Evolutionary conservation across 2,329 filamentous ascomycete species (phyloP).

Genomic region (Orbilia oligospora): DNA sequence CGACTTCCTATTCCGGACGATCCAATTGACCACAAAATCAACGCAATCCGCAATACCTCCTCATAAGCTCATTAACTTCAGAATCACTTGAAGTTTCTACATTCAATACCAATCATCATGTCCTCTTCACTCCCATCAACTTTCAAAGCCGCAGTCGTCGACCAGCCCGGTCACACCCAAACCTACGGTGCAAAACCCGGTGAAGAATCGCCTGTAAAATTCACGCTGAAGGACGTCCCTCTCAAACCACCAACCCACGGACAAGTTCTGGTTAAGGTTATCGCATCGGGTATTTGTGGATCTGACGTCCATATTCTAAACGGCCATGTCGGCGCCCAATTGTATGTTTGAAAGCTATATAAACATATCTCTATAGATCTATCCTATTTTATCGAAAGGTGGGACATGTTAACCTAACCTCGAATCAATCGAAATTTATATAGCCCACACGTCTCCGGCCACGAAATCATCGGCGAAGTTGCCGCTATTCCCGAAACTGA

Average conservation of each 20-base stretch:
- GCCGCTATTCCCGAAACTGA: conserved; percentile 74
- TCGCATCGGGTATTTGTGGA: conserved; percentile 77
- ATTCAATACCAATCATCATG: conserved; percentile 16
- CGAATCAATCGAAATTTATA: too few species aligned
- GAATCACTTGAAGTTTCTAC: too few species aligned
- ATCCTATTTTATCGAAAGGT: too few species aligned
- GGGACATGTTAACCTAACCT: not conserved
- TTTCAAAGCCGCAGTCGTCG: conserved; percentile 50
- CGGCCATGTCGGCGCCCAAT: conserved; percentile 40
- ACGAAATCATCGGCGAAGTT: conserved; percentile 79
- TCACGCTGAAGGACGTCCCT: conserved; percentile 35
- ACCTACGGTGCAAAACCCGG: conserved; percentile 27
- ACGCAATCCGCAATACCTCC: conserved; percentile 4
- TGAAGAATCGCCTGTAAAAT: conserved; percentile 40
- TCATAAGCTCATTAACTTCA: too few species aligned
- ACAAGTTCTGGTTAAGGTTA: conserved; percentile 76
- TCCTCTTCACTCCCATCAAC: conserved; percentile 48
- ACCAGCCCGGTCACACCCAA: conserved; percentile 6
- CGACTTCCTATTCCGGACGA: conserved; percentile 21
- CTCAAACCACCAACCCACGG: conserved; percentile 66
- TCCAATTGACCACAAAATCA: conserved; percentile 37
- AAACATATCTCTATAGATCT: too few species aligned
- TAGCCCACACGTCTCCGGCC: conserved; percentile 75
- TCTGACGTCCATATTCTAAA: conserved; percentile 70
- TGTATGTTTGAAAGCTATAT: conserved; percentile 15